Base-by-base conservation (phyloP, 164 flowering plant species). In the Chimonanthus salicifolius region DNA sequence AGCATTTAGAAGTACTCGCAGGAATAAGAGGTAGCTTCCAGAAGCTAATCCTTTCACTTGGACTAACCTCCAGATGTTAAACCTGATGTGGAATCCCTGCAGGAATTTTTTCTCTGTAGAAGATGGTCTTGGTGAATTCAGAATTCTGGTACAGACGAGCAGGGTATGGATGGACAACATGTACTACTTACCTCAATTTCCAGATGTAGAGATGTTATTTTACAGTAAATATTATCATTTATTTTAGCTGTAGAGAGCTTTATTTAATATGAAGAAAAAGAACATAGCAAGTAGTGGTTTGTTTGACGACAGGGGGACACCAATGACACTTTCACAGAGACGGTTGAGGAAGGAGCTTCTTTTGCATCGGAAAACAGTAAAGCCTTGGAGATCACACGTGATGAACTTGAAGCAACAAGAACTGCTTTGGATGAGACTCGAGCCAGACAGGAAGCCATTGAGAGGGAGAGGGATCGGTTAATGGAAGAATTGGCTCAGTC, bases 401-500 rank as follows among this genome's bases (percentile, higher is more conserved):
- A 81, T 49, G 85, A 83, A 48, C 63, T 78, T 13, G 50, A 50
- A 44, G 78, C 65, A 11, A 72, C 79, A 49, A 82, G 66, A 78
- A 64, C 43, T 54, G 85, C 85, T 47, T 77, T 84, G 67, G 69
- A 79, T 54, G 87, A 86, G 75, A 76, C 83, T 43, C 82, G 65
- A 77, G 72, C 80, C 18, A 82, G 84, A 75, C 82, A 83, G 76
- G 80, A 82, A 83, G 75, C 77, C 18, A 47, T 83, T 69, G 87
- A 85, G 74, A 81, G 80, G 67, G 90, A 87, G 76, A 85, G 85
- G 80, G 83, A 84, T 72, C 73, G 60, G 62, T 81, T 87, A 69
- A 79, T 86, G 47, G 83, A 84, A 79, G 83, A 83, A 67, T 77
- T 87, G 73, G 83, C 85, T 47, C 77, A 50, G 33, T 77, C 82